Percentiles rank a stretch among this genome's conserved stretches.
Conservation (phyloP, 768 basidiomycete genomes). For the Lactifluus subvellereus region DNA sequence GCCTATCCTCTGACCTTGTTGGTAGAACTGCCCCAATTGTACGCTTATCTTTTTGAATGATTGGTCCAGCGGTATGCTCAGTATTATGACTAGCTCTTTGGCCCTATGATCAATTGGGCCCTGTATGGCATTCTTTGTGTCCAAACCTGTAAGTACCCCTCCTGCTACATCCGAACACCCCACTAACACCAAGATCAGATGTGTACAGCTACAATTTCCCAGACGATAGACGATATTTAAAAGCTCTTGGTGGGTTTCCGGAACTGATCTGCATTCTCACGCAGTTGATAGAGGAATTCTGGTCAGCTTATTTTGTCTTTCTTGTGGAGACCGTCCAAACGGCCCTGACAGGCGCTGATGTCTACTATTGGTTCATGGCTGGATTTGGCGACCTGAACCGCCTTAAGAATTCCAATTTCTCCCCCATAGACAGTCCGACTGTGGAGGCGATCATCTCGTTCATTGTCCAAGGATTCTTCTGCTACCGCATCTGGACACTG, state of each 20-base stretch:
- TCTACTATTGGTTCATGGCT: constrained; percentile 3
- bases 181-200: neutral
- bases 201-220: constrained; percentile 11
- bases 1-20: neutral
- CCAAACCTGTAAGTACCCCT: neutral
- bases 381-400: constrained; percentile 5
- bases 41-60: neutral
- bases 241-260: neutral
- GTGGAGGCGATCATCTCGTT: neutral
- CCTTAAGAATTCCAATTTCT: neutral
- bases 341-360: neutral
- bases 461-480: neutral
- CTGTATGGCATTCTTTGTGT: constrained; percentile 1
- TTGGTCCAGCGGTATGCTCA: neutral
- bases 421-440: neutral
- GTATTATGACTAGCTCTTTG: neutral
- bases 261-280: neutral
- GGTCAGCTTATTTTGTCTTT: neutral
- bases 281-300: neutral
- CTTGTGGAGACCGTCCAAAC: constrained; percentile 5
- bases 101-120: neutral
- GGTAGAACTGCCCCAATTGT: neutral
- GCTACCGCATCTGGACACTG: constrained; percentile 11
- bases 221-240: constrained; percentile 4
- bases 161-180: too few species aligned